Percentiles rank a stretch among this genome's conserved stretches.
phyloP scores from a whole-genome alignment of 441 rosid genomes.

The Corymbia citriodora region DNA sequence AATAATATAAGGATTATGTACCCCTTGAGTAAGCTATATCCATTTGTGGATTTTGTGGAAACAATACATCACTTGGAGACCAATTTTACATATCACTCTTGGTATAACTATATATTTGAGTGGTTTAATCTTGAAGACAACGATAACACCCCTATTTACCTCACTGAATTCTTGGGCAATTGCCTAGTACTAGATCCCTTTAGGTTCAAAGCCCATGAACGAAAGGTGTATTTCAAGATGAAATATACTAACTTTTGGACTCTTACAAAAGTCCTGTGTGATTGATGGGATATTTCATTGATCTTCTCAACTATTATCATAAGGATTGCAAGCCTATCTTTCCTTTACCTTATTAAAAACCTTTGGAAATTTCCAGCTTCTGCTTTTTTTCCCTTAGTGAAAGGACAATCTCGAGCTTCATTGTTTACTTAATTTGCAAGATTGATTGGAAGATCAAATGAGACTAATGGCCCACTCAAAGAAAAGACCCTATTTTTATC shows the following conservation, averaged over 20 bases:
- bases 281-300: background rate
- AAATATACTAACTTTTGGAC: background rate
- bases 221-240: background rate
- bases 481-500: too few relatives aligned
- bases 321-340: background rate
- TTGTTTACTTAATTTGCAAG: background rate
- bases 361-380: background rate
- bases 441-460: background rate
- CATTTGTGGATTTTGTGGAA: too few relatives aligned
- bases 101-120: too few relatives aligned
- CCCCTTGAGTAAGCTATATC: too few relatives aligned
- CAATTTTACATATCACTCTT: too few relatives aligned
- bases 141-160: too few relatives aligned
- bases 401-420: background rate
- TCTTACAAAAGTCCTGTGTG: background rate
- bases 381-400: background rate
- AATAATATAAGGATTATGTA: too few relatives aligned
- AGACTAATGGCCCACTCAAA: background rate
- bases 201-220: background rate
- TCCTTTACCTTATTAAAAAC: background rate
- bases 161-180: too few relatives aligned
- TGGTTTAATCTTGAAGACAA: too few relatives aligned
- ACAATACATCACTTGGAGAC: too few relatives aligned
- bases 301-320: background rate
- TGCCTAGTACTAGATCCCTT: background rate